Evolutionary conservation across 2,329 filamentous ascomycete genomes (phyloP), one percentile per base, ranked within the genome.

Genomic region (Sporothrix humicola): DNA sequence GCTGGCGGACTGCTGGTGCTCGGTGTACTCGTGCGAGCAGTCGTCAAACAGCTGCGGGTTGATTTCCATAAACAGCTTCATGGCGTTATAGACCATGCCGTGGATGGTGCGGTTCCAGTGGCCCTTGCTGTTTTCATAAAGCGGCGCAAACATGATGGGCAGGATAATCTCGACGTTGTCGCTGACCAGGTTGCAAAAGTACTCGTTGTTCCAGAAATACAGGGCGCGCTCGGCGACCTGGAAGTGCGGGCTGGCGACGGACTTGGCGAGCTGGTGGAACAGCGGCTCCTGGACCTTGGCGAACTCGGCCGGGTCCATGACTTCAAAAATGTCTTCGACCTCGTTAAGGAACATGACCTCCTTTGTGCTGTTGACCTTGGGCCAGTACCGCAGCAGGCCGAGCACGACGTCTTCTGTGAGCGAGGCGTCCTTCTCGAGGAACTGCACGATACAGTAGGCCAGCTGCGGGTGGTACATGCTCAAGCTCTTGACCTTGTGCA

Each of bases 201-300:
- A 99, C 82, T 99, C 96, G 80, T 99, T 99, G 87, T 99, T 99
- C 96, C 96, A 99, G 85, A 99, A 99, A 84, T 99, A 99, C 42
- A 99, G 87, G 5, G 96, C 96, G 77, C 96, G 91, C 84, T 99
- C 96, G 20, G 96, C 96, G 74, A 99, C 96, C 86, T 99, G 96
- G 85, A 99, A 99, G 83, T 99, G 96, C 68, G 96, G 96, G 81
- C 96, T 99, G 69, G 96, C 95, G 58, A 99, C 96, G 2, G 96
- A 98, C 83, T 98, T 99, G 77, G 96, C 95, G 77, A 99, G 87
- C 82, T 99, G 96, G 79, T 97, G 94, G 87, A 99, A 99, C 54
- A 99, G 85, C 68, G 96, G 95, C 80, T 98, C 96, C 82, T 99
- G 96, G 54, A 99, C 96, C 85, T 99, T 99, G 78, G 95, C 95